These are phyloP conservation scores for Geranium brycei DNA, from an alignment of 345 rosid species.

Conservation along the genomic window DNA sequence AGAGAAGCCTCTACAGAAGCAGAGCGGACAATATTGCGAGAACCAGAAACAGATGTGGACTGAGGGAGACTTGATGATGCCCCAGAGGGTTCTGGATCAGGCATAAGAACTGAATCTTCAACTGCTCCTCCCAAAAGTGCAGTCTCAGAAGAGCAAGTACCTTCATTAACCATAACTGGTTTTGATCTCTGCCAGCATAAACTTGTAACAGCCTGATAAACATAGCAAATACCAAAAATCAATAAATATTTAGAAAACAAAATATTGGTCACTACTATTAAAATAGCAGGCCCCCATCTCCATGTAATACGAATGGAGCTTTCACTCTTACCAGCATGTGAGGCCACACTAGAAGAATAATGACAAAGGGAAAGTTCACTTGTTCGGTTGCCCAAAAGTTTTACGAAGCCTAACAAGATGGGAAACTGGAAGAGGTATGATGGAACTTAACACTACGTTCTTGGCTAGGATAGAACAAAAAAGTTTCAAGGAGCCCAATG, in stretches of 20 bases:
- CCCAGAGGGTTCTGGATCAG: slow-evolving; percentile 49
- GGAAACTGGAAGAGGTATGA: too few relatives aligned
- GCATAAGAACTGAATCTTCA: slow-evolving; percentile 90
- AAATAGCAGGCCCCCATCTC: background rate
- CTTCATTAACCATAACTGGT: slow-evolving; percentile 72
- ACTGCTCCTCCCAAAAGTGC: slow-evolving; percentile 44
- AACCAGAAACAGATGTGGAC: slow-evolving; percentile 35
- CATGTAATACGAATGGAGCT: too few relatives aligned
- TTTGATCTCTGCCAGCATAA: slow-evolving; percentile 97
- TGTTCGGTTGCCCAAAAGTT: too few relatives aligned
- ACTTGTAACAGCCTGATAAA: slow-evolving; percentile 76
- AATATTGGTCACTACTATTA: too few relatives aligned
- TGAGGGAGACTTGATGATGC: slow-evolving; percentile 37
- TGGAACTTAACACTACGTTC: too few relatives aligned
- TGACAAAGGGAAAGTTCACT: too few relatives aligned
- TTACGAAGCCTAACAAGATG: too few relatives aligned
- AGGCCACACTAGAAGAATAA: too few relatives aligned
- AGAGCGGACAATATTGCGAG: slow-evolving; percentile 30
- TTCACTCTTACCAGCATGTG: too few relatives aligned
- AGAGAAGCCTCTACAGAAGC: slow-evolving; percentile 29
- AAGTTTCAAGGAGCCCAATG: too few relatives aligned
- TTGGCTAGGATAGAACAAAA: too few relatives aligned
- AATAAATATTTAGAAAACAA: slow-evolving; percentile 8
- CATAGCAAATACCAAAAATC: slow-evolving; percentile 14
- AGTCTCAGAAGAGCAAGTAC: slow-evolving; percentile 60